These are phyloP conservation scores for Sugiyamaella pinicola DNA, from an alignment of 1,139 yeast genomes.

Conservation along the genomic window DNA sequence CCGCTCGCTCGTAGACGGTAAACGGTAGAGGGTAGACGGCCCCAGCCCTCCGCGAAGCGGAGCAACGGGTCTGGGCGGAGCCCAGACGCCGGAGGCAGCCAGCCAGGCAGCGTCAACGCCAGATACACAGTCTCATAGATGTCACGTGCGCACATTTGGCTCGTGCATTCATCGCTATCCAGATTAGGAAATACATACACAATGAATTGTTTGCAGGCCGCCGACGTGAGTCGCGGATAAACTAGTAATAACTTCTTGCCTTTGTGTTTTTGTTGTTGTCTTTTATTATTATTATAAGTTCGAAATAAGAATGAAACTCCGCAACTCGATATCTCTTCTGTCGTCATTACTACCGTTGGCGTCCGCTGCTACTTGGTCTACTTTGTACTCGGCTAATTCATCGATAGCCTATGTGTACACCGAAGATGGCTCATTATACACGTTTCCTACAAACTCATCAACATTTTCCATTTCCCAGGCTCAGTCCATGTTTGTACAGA, in stretches of 20 bases:
- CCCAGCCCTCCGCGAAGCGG: too few relatives aligned
- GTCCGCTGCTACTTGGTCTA: slow-evolving; percentile 29
- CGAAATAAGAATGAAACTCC: slow-evolving; percentile 5
- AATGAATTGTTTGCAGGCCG: neutral
- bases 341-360: neutral
- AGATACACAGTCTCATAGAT: neutral
- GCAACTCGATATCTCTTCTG: neutral
- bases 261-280: too few relatives aligned
- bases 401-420: slow-evolving; percentile 27
- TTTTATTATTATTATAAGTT: too few relatives aligned
- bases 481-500: slow-evolving; percentile 14
- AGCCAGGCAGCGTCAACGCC: too few relatives aligned
- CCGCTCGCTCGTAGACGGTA: too few relatives aligned
- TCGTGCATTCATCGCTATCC: slow-evolving; percentile 2
- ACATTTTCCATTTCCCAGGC: slow-evolving; percentile 16
- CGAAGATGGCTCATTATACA: slow-evolving; percentile 25
- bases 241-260: neutral
- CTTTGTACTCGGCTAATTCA: slow-evolving; percentile 25
- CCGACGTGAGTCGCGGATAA: neutral
- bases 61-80: too few relatives aligned
- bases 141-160: neutral
- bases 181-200: slow-evolving; percentile 9
- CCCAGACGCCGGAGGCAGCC: too few relatives aligned
- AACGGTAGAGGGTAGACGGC: too few relatives aligned
- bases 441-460: slow-evolving; percentile 21